Evolutionary conservation across 2,329 filamentous ascomycete genomes (phyloP), one percentile per base, ranked within the genome.

Genomic region (Celoporthe dispersa): DNA sequence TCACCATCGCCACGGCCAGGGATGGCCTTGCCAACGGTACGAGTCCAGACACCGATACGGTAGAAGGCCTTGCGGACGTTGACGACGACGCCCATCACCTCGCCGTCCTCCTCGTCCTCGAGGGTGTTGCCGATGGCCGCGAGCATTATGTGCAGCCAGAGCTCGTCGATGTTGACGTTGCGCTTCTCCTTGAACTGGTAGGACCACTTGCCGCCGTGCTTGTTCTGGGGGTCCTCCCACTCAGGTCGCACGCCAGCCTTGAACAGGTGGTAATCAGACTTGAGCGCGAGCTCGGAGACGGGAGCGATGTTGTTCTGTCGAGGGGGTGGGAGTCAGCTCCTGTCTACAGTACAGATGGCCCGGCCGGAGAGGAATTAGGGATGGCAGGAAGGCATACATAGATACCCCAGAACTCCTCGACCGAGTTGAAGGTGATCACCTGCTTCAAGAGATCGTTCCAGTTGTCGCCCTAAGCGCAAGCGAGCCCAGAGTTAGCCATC

Each of bases 201-300:
- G 35, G 95, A 94, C 96, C 96, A 99, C 84, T 98, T 98, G 83
- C 96, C 96, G 76, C 96, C 96, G 81, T 98, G 94, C 88, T 98
- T 99, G 87, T 99, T 99, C 85, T 98, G 94, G 35, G 90, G 87
- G 80, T 99, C 96, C 83, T 99, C 96, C 96, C 96, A 99, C 84
- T 99, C 97, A 48, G 96, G 96, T 74, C 96, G 93, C 73, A 99
- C 93, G 74, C 94, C 94, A 77, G 91, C 92, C 87, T 99, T 99
- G 92, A 99, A 99, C 60, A 99, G 92, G 80, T 99, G 97, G 85
- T 99, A 99, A 82, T 99, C 96, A 79, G 96, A 97, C 86, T 99
- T 99, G 79, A 97, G 90, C 60, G 94, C 93, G 59, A 99, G 91
- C 78, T 98, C 94, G 76, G 95, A 98, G 76, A 97, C 95, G 59